Evolutionary conservation across 2,329 filamentous ascomycete species (phyloP).

Genomic region (Phyllosticta capitalensis): DNA sequence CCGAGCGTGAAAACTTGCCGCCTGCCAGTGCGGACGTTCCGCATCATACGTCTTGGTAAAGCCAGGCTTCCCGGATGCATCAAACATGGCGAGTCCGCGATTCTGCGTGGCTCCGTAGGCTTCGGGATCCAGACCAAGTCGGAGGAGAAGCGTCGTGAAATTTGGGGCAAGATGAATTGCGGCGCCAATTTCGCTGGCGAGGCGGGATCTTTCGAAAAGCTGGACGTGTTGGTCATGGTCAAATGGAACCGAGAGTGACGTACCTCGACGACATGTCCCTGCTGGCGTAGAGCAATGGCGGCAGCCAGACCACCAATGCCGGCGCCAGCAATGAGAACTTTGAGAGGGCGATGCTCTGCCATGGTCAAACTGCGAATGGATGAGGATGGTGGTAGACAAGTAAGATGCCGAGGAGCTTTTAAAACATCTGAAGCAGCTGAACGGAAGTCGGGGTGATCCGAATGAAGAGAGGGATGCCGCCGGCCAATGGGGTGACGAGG

Average conservation of each 20-base stretch:
- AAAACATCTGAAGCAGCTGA: not conserved
- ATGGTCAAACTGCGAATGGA: not conserved
- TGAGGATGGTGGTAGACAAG: no score
- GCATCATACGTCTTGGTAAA: not conserved
- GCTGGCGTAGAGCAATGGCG: constrained; percentile 44
- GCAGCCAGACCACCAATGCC: constrained; percentile 46
- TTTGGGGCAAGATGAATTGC: constrained; percentile 57
- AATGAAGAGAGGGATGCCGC: not conserved
- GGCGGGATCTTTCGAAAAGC: constrained; percentile 48
- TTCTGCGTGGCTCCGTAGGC: constrained; percentile 27
- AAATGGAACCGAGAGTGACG: not conserved
- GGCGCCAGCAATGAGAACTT: constrained; percentile 31
- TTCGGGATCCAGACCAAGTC: constrained; percentile 35
- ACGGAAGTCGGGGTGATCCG: not conserved
- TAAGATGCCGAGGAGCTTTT: not conserved
- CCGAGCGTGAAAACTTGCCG: not conserved
- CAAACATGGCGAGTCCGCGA: constrained; percentile 12
- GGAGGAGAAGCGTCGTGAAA: constrained; percentile 45
- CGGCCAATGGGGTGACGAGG: not conserved
- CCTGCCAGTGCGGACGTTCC: constrained; percentile 1
- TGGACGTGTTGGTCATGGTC: constrained; percentile 15
- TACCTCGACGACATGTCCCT: constrained; percentile 38
- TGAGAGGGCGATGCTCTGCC: constrained; percentile 4
- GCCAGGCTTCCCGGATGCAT: not conserved
- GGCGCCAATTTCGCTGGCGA: constrained; percentile 49